Conservation (phyloP, 148 eudicot species). For the Simmondsia chinensis region DNA sequence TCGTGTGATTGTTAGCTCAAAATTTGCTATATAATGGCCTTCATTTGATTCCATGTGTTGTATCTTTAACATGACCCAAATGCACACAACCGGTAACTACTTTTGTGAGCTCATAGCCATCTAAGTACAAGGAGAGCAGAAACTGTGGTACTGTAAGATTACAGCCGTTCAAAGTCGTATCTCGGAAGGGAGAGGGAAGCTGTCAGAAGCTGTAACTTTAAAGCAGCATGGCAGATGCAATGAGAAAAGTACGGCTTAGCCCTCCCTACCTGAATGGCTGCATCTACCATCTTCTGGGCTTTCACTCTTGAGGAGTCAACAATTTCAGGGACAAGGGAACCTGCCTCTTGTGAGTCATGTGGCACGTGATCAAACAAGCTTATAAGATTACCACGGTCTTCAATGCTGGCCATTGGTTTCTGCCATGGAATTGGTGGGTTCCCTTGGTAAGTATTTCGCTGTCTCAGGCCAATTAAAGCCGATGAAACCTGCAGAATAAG, state of each 20-base stretch:
- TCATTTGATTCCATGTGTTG: no score
- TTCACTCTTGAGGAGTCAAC: constrained; percentile 71
- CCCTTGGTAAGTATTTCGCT: constrained; percentile 75
- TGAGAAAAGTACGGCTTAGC: not conserved
- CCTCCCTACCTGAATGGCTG: constrained; percentile 67
- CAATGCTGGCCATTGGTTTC: constrained; percentile 27
- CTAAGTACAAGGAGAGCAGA: no score
- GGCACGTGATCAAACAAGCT: constrained; percentile 30
- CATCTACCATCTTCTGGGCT: constrained; percentile 79
- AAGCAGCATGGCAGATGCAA: not conserved
- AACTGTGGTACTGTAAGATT: no score
- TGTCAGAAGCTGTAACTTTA: not conserved
- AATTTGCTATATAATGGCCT: no score
- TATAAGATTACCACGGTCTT: constrained; percentile 25
- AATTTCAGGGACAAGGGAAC: constrained; percentile 51
- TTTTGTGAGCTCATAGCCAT: no score
- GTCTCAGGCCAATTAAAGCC: constrained; percentile 69
- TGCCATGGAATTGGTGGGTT: constrained; percentile 35
- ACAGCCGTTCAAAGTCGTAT: no score
- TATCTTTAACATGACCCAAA: no score
- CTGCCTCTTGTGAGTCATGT: constrained; percentile 45
- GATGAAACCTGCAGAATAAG: constrained; percentile 60
- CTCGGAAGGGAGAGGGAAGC: not conserved
- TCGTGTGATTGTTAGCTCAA: no score
- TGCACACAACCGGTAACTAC: no score